These are phyloP conservation scores for Hura crepitans DNA, from an alignment of 441 rosid genomes.

Conservation along the genomic window DNA sequence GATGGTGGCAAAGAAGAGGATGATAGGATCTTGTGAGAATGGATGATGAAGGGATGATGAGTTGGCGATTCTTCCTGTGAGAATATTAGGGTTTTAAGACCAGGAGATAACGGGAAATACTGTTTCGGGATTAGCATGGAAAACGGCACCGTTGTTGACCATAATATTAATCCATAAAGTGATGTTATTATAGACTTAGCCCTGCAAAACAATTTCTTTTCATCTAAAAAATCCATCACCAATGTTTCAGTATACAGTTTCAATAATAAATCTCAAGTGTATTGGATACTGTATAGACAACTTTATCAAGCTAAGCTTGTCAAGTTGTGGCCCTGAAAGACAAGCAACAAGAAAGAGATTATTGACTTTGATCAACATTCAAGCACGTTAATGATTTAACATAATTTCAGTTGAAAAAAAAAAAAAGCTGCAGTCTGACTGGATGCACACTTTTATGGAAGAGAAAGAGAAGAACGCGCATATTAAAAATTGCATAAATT, in stretches of 20 bases:
- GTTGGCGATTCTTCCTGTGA: constrained; percentile 1
- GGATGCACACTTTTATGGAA: no score
- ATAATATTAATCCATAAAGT: constrained; percentile 12
- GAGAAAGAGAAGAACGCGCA: no score
- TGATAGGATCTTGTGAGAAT: constrained; percentile 18
- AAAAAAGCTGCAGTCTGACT: no score
- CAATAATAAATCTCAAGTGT: no score
- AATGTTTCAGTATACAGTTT: no score
- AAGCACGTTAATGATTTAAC: not conserved
- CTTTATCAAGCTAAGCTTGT: not conserved
- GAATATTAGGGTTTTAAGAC: constrained; percentile 35
- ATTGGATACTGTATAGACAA: no score
- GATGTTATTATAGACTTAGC: constrained; percentile 25
- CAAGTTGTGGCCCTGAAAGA: not conserved
- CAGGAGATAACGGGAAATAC: constrained; percentile 8
- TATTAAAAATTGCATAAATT: no score
- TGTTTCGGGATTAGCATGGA: constrained; percentile 25
- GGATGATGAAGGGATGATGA: constrained; percentile 13
- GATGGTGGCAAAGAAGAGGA: not conserved
- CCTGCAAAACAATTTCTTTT: constrained; percentile 20
- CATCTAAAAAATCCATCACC: constrained; percentile 17
- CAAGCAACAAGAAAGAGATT: not conserved
- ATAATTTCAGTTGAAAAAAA: not conserved
- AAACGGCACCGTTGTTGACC: constrained; percentile 18
- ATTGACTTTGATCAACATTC: not conserved